Conservation (phyloP, 768 basidiomycete genomes). For the Amanita inopinata region DNA sequence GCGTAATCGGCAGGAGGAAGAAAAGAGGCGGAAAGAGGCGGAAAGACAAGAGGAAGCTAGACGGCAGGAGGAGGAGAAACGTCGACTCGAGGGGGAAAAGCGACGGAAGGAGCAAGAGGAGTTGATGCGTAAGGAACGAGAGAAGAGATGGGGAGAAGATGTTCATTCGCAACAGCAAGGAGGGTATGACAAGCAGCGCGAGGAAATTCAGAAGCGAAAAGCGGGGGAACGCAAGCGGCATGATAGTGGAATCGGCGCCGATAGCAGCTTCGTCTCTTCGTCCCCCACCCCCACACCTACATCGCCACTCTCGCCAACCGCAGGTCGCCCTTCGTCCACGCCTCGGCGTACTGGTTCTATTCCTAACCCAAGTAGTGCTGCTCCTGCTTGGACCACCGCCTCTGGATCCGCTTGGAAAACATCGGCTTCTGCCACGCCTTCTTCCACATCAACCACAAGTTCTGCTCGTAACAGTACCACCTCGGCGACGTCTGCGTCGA, state of each 20-base stretch:
- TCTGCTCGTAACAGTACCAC: conserved; percentile 11
- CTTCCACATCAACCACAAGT: conserved; percentile 16
- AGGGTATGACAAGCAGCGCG: conserved; percentile 24
- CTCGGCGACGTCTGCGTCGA: conserved; percentile 16
- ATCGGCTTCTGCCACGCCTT: conserved; percentile 19
- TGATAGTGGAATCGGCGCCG: conserved; percentile 26
- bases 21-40: conserved; percentile 11
- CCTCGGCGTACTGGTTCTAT: conserved; percentile 14
- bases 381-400: conserved; percentile 13
- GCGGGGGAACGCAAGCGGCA: conserved; percentile 39
- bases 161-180: conserved; percentile 17
- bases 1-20: conserved; percentile 11
- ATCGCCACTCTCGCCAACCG: conserved; percentile 22
- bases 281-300: conserved; percentile 19
- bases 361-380: neutral
- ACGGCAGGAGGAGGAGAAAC: conserved; percentile 15
- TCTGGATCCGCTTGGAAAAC: conserved; percentile 15
- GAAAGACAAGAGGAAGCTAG: conserved; percentile 7
- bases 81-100: conserved; percentile 11
- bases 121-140: conserved; percentile 17
- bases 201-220: conserved; percentile 32
- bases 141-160: conserved; percentile 18
- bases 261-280: conserved; percentile 12
- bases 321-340: conserved; percentile 14
- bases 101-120: conserved; percentile 18